Percentiles rank a stretch among this genome's conserved stretches.
phyloP scores from a whole-genome alignment of 768 basidiomycete species.

The Lyophyllum atratum region DNA sequence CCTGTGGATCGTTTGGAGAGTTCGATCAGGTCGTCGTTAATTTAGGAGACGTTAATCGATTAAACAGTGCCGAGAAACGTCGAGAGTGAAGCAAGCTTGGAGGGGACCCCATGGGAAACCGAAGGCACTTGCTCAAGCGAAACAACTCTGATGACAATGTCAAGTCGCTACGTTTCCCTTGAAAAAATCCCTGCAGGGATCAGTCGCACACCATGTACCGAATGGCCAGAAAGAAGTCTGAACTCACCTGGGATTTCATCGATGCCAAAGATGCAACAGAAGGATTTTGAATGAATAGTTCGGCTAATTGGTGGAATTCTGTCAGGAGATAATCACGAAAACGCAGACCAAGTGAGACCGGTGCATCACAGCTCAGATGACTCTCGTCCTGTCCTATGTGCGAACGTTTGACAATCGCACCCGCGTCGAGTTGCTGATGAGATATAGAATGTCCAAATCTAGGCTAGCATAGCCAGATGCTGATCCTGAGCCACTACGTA shows the following conservation, averaged over 20 bases:
- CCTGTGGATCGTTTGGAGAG: slow-evolving; percentile 9
- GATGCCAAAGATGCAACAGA: not conserved
- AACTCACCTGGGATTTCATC: not conserved
- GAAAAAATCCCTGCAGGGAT: not conserved
- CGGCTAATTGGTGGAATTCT: not conserved
- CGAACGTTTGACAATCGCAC: not conserved
- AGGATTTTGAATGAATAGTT: not conserved
- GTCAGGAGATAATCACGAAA: not conserved
- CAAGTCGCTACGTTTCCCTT: not conserved
- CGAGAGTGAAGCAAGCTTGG: not conserved
- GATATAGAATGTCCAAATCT: slow-evolving; percentile 4
- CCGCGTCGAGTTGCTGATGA: not conserved
- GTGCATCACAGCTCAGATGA: slow-evolving; percentile 1
- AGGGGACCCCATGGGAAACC: not conserved
- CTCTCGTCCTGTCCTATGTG: not conserved
- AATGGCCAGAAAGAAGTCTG: not conserved
- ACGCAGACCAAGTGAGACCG: not conserved
- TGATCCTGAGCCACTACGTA: slow-evolving; percentile 1
- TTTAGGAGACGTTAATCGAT: not conserved
- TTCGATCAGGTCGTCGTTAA: not conserved
- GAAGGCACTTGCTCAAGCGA: not conserved
- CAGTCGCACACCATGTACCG: not conserved
- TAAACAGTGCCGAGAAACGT: not conserved
- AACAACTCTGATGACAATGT: not conserved
- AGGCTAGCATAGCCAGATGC: slow-evolving; percentile 4